These are phyloP conservation scores for Ustilago shanxiensis DNA, from an alignment of 1,284 basidiomycete genomes.

Conservation along the genomic window DNA sequence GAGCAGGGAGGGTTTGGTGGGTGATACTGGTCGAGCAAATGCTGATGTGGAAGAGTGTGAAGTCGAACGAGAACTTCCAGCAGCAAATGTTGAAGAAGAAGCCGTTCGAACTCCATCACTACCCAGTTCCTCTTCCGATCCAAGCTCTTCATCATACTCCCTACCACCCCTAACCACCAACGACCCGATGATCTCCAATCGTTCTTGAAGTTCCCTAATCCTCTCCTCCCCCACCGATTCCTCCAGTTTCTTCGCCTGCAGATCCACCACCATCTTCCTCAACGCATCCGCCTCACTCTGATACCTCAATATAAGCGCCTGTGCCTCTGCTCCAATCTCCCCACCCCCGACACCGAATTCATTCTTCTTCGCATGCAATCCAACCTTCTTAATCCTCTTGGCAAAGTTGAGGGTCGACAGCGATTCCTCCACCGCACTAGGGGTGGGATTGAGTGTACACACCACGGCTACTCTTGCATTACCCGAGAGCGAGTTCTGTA, in stretches of 20 bases:
- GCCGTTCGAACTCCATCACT: neutral
- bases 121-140: conserved; percentile 16
- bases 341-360: conserved; percentile 75
- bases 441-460: conserved; percentile 79
- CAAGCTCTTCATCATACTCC: conserved; percentile 10
- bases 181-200: conserved; percentile 60
- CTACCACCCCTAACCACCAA: conserved; percentile 61
- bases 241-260: conserved; percentile 26
- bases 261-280: conserved; percentile 53
- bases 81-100: conserved; percentile 4
- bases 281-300: conserved; percentile 61
- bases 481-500: conserved; percentile 93
- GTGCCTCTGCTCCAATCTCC: conserved; percentile 55
- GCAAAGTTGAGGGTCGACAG: conserved; percentile 90
- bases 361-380: conserved; percentile 89
- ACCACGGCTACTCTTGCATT: conserved; percentile 96
- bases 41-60: conserved; percentile 25
- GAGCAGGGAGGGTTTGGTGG: conserved; percentile 31
- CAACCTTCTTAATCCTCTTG: conserved; percentile 81
- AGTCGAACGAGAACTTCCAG: conserved; percentile 18
- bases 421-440: conserved; percentile 78
- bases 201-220: conserved; percentile 52
- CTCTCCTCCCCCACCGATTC: conserved; percentile 28
- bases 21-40: conserved; percentile 53
- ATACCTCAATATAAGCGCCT: conserved; percentile 62